A percentile compares a stretch with the other conserved stretches of the same genome.
phyloP scores from a whole-genome alignment of 306 rosid genomes.

The Lotus japonicus region DNA sequence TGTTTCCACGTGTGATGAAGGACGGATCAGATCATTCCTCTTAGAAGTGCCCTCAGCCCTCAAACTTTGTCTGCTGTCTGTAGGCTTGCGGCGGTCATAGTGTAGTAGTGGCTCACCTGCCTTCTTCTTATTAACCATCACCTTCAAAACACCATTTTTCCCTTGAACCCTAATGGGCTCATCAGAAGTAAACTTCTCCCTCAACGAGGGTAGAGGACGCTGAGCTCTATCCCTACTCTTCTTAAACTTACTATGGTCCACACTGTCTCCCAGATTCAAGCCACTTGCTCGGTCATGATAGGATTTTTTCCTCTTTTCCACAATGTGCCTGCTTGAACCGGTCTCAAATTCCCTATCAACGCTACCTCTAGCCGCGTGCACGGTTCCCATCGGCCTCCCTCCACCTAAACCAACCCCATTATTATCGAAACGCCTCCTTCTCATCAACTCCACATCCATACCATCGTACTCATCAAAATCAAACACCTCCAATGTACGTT shows the following conservation, averaged over 20 bases:
- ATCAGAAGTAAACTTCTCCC: conserved; percentile 59
- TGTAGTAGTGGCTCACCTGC: conserved; percentile 36
- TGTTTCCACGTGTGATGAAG: conserved; percentile 38
- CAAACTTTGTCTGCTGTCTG: conserved; percentile 41
- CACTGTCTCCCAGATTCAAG: conserved; percentile 32
- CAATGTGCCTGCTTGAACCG: conserved; percentile 45
- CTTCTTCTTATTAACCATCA: conserved; percentile 70
- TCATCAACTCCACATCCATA: conserved; percentile 28
- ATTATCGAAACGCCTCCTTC: conserved; percentile 34
- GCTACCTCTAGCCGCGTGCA: conserved; percentile 45
- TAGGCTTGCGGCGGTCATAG: conserved; percentile 36
- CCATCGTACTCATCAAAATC: conserved; percentile 64
- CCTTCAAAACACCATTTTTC: conserved; percentile 92
- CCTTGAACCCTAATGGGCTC: conserved; percentile 93
- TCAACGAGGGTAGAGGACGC: conserved; percentile 27
- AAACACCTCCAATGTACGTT: conserved; percentile 43
- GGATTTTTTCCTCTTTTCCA: conserved; percentile 43
- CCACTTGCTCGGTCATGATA: conserved; percentile 35
- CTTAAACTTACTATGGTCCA: conserved; percentile 35
- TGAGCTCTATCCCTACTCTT: conserved; percentile 42
- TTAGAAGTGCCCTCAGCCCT: conserved; percentile 42
- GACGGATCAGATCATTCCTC: conserved; percentile 37
- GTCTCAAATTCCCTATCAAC: conserved; percentile 50
- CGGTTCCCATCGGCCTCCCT: conserved; percentile 28
- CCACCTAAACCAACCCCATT: conserved; percentile 46